Base-by-base conservation (phyloP, 345 rosid genomes). In the Linum tenue region DNA sequence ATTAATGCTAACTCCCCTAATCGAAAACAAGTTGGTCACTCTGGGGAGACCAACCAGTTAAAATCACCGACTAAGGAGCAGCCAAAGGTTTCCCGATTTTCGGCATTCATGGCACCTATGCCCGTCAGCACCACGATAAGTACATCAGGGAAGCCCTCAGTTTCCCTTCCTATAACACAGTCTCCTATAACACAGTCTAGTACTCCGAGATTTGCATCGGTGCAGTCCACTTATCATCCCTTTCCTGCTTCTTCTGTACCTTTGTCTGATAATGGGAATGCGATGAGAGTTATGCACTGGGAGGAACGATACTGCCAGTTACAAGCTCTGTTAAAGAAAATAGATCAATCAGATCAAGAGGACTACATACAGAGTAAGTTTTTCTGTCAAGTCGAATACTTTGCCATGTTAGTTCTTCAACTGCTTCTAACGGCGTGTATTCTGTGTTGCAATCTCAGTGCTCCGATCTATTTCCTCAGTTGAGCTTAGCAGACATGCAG, bases 401-500 rank as follows among this genome's bases (percentile, higher is more conserved):
- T 43, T 43, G 5, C 6, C 2, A 15, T 9, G 9, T 8, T 4
- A 43, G n/a, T 12, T 70, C 59, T 68, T 37, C 9, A 37, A 14
- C 22, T 67, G 43, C 66, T 66, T 55, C 68, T 74, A 62, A 35
- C 66, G 44, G 57, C 5, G 38, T 41, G 69, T 42, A 55, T 74
- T 62, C 5, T 70, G 37, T 64, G 38, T 14, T 72, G 55, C 53
- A 48, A 41, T 68, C 9, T 60, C 57, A 89, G 98, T 76, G 87
- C 90, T 94, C 70, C 83, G 79, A 57, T 85, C 96, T n/a, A 81
- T 88, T 69, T 77, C 88, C 56, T 78, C 96, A 5, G 81, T 75
- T 36, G 92, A 88, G 69, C 97, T 88, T 42, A 90, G 96, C 76
- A 77, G 80, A 66, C 96, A 78, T 70, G 99, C 99, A 56, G 83